Evolutionary conservation across 1,284 basidiomycete genomes (phyloP).

Genomic region (Vanrija humicola): DNA sequence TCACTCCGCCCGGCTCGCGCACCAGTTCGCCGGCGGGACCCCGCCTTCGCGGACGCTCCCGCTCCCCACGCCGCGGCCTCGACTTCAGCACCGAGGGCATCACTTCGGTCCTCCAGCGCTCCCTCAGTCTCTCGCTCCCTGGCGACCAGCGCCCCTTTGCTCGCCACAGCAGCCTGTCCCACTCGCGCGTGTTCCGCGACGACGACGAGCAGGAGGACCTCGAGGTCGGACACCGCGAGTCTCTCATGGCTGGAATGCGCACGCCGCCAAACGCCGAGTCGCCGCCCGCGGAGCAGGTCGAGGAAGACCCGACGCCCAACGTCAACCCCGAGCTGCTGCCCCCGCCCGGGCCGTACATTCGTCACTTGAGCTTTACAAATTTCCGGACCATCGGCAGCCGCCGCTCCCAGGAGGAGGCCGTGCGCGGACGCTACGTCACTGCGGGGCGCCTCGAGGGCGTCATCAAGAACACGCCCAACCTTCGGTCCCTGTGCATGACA

Average conservation of each 20-base stretch:
- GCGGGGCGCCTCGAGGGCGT: conserved; percentile 75
- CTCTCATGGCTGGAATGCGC: conserved; percentile 8
- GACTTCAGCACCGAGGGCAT: conserved; percentile 36
- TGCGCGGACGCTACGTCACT: conserved; percentile 87
- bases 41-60: conserved; percentile 17
- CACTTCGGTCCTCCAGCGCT: conserved; percentile 31
- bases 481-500: conserved; percentile 80
- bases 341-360: conserved; percentile 48
- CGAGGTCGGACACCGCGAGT: conserved; percentile 15
- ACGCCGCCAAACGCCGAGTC: conserved; percentile 11
- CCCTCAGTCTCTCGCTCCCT: conserved; percentile 17
- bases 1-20: conserved; percentile 40
- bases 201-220: conserved; percentile 22
- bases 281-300: not conserved
- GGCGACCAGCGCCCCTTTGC: conserved; percentile 9
- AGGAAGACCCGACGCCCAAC: conserved; percentile 14
- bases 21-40: conserved; percentile 22
- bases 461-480: conserved; percentile 82
- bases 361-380: conserved; percentile 82
- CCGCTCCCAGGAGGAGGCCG: conserved; percentile 83
- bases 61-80: conserved; percentile 18
- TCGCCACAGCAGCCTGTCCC: conserved; percentile 13
- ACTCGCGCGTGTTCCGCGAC: conserved; percentile 9
- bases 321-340: conserved; percentile 42
- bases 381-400: conserved; percentile 93